Percentiles rank a stretch among this genome's conserved stretches.
phyloP scores from a whole-genome alignment of 1,139 yeast genomes.

The Candida freyschussii region DNA sequence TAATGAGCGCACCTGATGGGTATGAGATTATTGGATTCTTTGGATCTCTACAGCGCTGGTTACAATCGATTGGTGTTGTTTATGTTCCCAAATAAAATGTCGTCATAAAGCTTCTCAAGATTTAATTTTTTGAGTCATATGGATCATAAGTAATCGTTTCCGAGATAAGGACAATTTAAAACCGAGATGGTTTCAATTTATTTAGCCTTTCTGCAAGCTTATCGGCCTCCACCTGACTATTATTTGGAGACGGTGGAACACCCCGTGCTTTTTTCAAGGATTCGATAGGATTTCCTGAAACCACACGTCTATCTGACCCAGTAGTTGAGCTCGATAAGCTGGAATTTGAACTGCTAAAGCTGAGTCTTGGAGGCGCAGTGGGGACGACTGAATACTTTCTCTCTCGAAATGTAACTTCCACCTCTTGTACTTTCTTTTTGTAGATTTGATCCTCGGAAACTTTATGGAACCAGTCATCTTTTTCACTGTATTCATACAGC shows the following conservation, averaged over 20 bases:
- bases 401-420: slow-evolving; percentile 61
- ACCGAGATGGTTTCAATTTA: slow-evolving; percentile 14
- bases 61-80: slow-evolving; percentile 60
- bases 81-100: slow-evolving; percentile 24
- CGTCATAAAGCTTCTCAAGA: neutral
- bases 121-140: slow-evolving; percentile 1
- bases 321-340: slow-evolving; percentile 1
- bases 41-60: slow-evolving; percentile 66
- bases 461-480: slow-evolving; percentile 69
- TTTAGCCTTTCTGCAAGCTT: slow-evolving; percentile 29
- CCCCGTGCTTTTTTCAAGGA: slow-evolving; percentile 22
- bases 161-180: too few relatives aligned
- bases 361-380: slow-evolving; percentile 32
- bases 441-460: slow-evolving; percentile 62
- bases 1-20: slow-evolving; percentile 57
- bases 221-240: slow-evolving; percentile 26
- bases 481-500: slow-evolving; percentile 80
- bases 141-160: neutral
- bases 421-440: slow-evolving; percentile 48
- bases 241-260: slow-evolving; percentile 5
- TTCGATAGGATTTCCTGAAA: slow-evolving; percentile 10
- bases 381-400: slow-evolving; percentile 70
- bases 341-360: slow-evolving; percentile 4
- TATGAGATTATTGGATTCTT: slow-evolving; percentile 58
- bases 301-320: slow-evolving; percentile 2